phyloP scores from a whole-genome alignment of 805 yeast genomes.

The Kodamaea restingae region DNA sequence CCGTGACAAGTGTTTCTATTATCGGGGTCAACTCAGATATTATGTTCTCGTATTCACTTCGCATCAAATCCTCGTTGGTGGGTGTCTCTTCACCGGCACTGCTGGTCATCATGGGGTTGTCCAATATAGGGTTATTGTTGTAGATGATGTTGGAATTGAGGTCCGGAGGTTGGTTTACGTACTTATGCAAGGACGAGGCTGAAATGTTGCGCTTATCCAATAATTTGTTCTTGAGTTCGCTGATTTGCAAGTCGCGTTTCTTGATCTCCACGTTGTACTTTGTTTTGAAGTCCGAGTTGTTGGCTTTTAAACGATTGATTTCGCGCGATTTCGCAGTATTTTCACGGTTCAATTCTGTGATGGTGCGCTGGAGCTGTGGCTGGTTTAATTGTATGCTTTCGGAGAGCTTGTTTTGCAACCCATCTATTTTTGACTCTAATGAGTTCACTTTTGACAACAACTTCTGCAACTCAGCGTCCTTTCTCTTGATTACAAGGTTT shows the following conservation, averaged over 20 bases:
- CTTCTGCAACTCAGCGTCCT: slow-evolving; percentile 26
- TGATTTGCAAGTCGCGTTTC: slow-evolving; percentile 29
- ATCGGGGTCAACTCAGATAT: slow-evolving; percentile 32
- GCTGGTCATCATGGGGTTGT: slow-evolving; percentile 15
- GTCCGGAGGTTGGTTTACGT: slow-evolving; percentile 7
- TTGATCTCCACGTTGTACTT: slow-evolving; percentile 36
- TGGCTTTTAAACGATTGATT: slow-evolving; percentile 23
- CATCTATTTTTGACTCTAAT: slow-evolving; percentile 18
- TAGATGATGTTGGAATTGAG: slow-evolving; percentile 23
- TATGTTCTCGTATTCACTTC: slow-evolving; percentile 29
- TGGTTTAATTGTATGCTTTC: slow-evolving; percentile 14
- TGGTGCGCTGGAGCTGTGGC: slow-evolving; percentile 7
- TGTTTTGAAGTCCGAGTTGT: slow-evolving; percentile 27
- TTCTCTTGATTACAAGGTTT: slow-evolving; percentile 24
- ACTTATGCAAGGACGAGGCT: slow-evolving; percentile 6
- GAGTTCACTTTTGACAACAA: slow-evolving; percentile 20
- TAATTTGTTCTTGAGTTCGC: slow-evolving; percentile 30
- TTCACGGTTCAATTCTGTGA: slow-evolving; percentile 12
- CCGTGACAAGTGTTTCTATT: slow-evolving; percentile 32
- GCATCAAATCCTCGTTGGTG: slow-evolving; percentile 5
- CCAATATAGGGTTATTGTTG: slow-evolving; percentile 31
- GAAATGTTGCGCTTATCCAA: slow-evolving; percentile 29
- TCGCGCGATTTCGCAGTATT: slow-evolving; percentile 30
- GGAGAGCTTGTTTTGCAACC: slow-evolving; percentile 20
- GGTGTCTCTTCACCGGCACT: slow-evolving; percentile 3